These are phyloP conservation scores for Colletotrichum cereale DNA, from an alignment of 2,329 filamentous ascomycete genomes.

Conservation along the genomic window DNA sequence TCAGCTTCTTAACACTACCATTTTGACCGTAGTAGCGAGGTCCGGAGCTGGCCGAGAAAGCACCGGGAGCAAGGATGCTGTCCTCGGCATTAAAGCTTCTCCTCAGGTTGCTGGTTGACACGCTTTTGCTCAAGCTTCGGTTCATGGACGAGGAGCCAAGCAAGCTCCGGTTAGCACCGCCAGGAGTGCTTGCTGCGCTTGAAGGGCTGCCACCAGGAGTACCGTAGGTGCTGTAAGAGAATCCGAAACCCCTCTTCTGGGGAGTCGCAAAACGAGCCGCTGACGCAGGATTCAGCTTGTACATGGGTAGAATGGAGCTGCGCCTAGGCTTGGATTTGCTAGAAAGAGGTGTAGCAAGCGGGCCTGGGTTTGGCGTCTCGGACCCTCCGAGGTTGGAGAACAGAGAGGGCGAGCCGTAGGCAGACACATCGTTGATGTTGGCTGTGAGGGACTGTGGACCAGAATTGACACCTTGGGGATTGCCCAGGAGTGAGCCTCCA, in stretches of 20 bases:
- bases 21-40: slow-evolving; percentile 75
- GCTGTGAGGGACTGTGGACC: slow-evolving; percentile 72
- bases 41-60: slow-evolving; percentile 78
- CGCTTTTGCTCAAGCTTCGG: slow-evolving; percentile 84
- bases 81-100: slow-evolving; percentile 85
- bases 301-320: slow-evolving; percentile 83
- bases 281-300: slow-evolving; percentile 86
- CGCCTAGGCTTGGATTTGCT: slow-evolving; percentile 81
- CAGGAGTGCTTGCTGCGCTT: slow-evolving; percentile 77
- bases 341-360: slow-evolving; percentile 89
- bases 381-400: slow-evolving; percentile 79
- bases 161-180: slow-evolving; percentile 74
- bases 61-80: slow-evolving; percentile 86
- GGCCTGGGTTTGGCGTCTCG: slow-evolving; percentile 81
- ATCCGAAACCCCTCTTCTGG: slow-evolving; percentile 88
- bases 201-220: slow-evolving; percentile 79
- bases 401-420: slow-evolving; percentile 89
- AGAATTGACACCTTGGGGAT: slow-evolving; percentile 63
- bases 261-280: slow-evolving; percentile 85
- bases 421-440: slow-evolving; percentile 85
- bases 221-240: slow-evolving; percentile 92
- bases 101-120: slow-evolving; percentile 88
- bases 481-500: slow-evolving; percentile 71
- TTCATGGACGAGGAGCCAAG: slow-evolving; percentile 73
- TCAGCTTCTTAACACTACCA: slow-evolving; percentile 86